phyloP scores from a whole-genome alignment of 2,329 filamentous ascomycete species.

The Fusarium napiforme region DNA sequence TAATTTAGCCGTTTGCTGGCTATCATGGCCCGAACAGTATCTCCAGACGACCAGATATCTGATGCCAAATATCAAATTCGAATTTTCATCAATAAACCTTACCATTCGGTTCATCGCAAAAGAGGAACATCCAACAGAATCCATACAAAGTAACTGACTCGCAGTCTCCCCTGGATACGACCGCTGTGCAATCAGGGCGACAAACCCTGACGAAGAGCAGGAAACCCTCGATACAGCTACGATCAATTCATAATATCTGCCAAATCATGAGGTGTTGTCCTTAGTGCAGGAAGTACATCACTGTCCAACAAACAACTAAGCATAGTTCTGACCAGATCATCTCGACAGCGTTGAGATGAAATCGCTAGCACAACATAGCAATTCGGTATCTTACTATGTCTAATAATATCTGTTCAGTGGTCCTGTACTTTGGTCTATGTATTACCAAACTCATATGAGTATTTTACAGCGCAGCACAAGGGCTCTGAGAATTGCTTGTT shows the following conservation, averaged over 20 bases:
- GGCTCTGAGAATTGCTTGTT: neutral
- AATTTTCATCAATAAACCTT: too few species aligned
- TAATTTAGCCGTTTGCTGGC: neutral
- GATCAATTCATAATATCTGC: neutral
- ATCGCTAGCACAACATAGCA: too few species aligned
- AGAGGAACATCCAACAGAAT: neutral
- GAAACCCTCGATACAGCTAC: neutral
- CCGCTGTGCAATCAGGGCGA: neutral
- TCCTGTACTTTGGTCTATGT: neutral
- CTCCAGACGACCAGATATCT: neutral
- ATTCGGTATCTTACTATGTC: neutral
- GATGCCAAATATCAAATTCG: accelerated
- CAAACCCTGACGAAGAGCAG: neutral
- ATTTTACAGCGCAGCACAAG: neutral
- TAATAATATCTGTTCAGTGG: neutral
- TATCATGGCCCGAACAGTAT: neutral
- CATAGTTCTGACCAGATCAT: neutral
- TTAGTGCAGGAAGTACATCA: neutral
- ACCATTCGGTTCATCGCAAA: neutral
- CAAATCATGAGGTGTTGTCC: too few species aligned
- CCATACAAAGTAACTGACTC: neutral
- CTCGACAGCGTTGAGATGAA: neutral
- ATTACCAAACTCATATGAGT: neutral
- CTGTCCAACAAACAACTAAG: neutral
- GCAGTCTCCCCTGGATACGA: too few species aligned